These are phyloP conservation scores for Taiwanofungus camphoratus DNA, from an alignment of 1,284 basidiomycete genomes.

Conservation along the genomic window DNA sequence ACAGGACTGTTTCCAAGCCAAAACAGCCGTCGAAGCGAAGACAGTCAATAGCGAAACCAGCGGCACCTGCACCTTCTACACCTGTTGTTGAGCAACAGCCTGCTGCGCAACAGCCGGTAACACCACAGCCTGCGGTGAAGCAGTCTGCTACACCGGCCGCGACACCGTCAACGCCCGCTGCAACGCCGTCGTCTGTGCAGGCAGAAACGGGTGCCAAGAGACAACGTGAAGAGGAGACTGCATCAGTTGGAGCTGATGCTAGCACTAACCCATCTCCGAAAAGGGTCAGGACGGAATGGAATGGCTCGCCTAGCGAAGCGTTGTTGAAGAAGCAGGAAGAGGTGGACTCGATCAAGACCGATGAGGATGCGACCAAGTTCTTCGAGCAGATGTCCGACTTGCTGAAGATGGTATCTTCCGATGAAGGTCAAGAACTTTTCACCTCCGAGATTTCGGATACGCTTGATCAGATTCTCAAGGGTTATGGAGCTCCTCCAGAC, in stretches of 20 bases:
- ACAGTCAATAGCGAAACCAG: constrained; percentile 10
- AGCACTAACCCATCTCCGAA: constrained; percentile 57
- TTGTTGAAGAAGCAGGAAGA: constrained; percentile 49
- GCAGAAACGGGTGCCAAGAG: constrained; percentile 42
- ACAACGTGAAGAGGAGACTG: constrained; percentile 52
- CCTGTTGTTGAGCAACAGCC: constrained; percentile 32
- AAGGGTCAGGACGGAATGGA: constrained; percentile 64
- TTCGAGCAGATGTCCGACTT: constrained; percentile 58
- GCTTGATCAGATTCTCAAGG: constrained; percentile 56
- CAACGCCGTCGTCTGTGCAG: constrained; percentile 23
- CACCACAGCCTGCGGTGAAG: too few species aligned
- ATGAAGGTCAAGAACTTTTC: constrained; percentile 37
- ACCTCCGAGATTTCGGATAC: constrained; percentile 52
- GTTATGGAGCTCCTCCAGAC: constrained; percentile 36
- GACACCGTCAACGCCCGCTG: background rate
- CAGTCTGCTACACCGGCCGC: constrained; percentile 28
- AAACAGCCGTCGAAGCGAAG: constrained; percentile 2
- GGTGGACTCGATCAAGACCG: constrained; percentile 54
- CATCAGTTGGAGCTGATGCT: constrained; percentile 28
- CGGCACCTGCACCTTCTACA: constrained; percentile 11
- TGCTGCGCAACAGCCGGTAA: too few species aligned
- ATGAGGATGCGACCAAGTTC: constrained; percentile 58
- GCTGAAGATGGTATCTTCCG: constrained; percentile 42
- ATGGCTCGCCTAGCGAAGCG: constrained; percentile 48
- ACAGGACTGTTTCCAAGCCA: constrained; percentile 31